These are phyloP conservation scores for Arctium lappa DNA, from an alignment of 129 eudicot species.

Conservation along the genomic window DNA sequence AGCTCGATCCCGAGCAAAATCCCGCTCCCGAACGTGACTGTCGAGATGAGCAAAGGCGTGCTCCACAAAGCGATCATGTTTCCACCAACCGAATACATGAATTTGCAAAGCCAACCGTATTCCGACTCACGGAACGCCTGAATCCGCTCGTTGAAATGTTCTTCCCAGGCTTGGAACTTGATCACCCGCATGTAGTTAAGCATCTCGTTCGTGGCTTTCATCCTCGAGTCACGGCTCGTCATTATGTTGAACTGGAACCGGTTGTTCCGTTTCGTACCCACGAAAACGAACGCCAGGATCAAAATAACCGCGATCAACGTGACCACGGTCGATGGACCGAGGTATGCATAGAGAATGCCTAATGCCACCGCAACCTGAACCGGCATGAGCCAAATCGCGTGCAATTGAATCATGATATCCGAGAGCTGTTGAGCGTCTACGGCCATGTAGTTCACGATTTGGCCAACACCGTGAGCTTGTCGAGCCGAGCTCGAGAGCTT, in stretches of 20 bases:
- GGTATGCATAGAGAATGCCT: constrained; percentile 32
- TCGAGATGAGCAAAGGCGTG: constrained; percentile 39
- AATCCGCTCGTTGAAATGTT: constrained; percentile 48
- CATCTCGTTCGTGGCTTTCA: constrained; percentile 62
- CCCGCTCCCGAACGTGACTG: constrained; percentile 46
- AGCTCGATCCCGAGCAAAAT: constrained; percentile 32
- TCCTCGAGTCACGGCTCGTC: constrained; percentile 49
- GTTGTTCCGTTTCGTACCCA: constrained; percentile 24
- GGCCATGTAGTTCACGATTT: constrained; percentile 72
- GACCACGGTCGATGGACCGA: constrained; percentile 38
- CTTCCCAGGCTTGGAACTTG: constrained; percentile 80
- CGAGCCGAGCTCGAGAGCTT: constrained; percentile 54
- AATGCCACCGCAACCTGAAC: constrained; percentile 41
- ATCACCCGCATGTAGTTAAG: constrained; percentile 63
- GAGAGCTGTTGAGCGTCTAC: constrained; percentile 62
- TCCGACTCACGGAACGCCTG: constrained; percentile 40
- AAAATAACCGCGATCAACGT: constrained; percentile 31
- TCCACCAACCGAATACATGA: constrained; percentile 36
- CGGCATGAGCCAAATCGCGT: constrained; percentile 64
- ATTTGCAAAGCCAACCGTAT: constrained; percentile 55
- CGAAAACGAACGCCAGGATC: constrained; percentile 12
- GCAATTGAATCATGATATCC: constrained; percentile 48
- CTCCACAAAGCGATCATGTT: constrained; percentile 48
- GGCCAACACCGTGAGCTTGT: constrained; percentile 74
- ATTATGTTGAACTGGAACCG: constrained; percentile 40